phyloP scores from a whole-genome alignment of 768 basidiomycete species.

The Termitomyces sp. region DNA sequence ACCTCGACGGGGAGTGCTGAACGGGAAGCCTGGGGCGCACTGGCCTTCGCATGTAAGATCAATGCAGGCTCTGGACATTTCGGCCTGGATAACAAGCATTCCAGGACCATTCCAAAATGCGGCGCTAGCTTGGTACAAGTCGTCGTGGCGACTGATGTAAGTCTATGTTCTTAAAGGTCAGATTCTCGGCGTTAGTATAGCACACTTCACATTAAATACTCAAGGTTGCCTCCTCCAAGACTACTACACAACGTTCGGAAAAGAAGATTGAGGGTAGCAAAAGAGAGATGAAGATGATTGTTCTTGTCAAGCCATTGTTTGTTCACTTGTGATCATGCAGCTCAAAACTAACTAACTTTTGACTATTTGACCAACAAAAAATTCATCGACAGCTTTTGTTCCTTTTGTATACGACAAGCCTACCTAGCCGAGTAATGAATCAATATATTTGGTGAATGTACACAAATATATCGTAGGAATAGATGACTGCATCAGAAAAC shows the following conservation, averaged over 20 bases:
- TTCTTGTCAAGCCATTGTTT: slow-evolving; percentile 2
- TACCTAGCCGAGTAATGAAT: no score
- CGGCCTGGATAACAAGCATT: neutral
- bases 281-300: neutral
- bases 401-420: no score
- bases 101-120: neutral
- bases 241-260: neutral
- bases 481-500: no score
- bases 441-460: no score
- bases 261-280: neutral
- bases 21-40: neutral
- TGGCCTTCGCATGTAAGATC: neutral
- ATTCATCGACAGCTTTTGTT: no score
- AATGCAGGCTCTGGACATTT: neutral
- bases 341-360: no score
- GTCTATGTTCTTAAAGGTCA: neutral
- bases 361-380: neutral
- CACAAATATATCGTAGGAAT: no score
- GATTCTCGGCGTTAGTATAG: neutral
- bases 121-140: neutral
- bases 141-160: slow-evolving; percentile 1
- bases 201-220: slow-evolving; percentile 5
- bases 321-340: neutral
- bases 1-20: slow-evolving; percentile 27
- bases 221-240: neutral